Conservation (phyloP, 139 green algal genomes). For the Chlorella sp. region DNA sequence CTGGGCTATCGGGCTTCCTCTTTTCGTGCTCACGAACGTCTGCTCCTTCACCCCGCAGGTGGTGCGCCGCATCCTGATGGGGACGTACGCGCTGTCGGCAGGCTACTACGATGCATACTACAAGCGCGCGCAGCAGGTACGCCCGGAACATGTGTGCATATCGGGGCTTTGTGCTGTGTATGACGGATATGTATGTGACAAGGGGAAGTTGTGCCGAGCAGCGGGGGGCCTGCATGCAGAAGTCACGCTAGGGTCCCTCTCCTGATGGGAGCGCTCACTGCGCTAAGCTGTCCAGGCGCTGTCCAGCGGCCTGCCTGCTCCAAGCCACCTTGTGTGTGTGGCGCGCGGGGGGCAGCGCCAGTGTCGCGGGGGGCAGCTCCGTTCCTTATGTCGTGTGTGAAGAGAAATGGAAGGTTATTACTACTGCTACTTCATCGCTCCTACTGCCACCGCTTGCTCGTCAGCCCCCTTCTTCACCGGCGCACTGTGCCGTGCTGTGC, state of each 20-base stretch:
- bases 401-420: no score
- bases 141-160: background rate
- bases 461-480: background rate
- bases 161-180: background rate
- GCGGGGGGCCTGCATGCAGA: no score
- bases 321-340: no score
- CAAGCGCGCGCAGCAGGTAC: slow-evolving; percentile 91
- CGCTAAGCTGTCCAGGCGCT: background rate
- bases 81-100: slow-evolving; percentile 94
- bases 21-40: background rate
- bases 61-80: slow-evolving; percentile 97
- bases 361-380: no score
- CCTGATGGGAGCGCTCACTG: no score
- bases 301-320: background rate
- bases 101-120: slow-evolving; percentile 99
- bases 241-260: no score
- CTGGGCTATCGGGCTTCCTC: background rate
- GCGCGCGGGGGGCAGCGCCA: no score
- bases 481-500: background rate
- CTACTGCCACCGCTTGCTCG: background rate
- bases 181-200: no score
- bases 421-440: background rate
- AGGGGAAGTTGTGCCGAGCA: no score
- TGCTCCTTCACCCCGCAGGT: slow-evolving; percentile 63
- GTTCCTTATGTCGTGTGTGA: no score